Base-by-base conservation (phyloP, 2,329 filamentous ascomycete genomes). In the Ceratocystis smalleyi region DNA sequence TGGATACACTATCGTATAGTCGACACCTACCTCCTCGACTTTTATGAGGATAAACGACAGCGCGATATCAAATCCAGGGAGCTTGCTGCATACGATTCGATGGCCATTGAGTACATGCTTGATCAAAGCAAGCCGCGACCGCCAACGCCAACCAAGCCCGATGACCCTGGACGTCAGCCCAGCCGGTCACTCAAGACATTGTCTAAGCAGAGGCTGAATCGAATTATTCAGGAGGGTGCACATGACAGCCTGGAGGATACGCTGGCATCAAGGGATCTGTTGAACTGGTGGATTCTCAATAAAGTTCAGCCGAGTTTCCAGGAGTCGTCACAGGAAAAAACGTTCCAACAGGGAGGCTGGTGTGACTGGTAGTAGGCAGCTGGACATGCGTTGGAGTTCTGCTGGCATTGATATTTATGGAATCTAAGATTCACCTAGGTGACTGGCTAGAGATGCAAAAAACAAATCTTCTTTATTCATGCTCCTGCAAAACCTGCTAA, bases 161-260 rank as follows among this genome's bases (percentile, higher is more conserved):
- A 43, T 63, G 62, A 10, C 35, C 59, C 32, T 12, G 43, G 43
- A 6, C 30, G 57, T 35, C 66, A 62, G 65, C 69, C 57, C 67
- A 70, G 32, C 66, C 72, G 77, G 64, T 74, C 71, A 51, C 70
- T 80, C 57, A 79, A 78, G 68, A 71, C 67, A 0, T 69, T 79
- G 30, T 68, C 74, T 0, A 68, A 69, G 5, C 70, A 72, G 45
- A 70, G 75, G 24, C 71, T 80, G 1, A 69, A 71, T 12, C 71
- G 74, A n/a, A 64, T 69, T 1, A 78, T 80, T 30, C 78, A 76
- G 65, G 67, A 70, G 7, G 71, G 70, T 2, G 70, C 69, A 7
- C 76, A 78, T 63, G 75, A 78, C 67, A 78, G 75, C 63, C 57
- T 77, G 17, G 76, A 79, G 67, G 77, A 79, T 66, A 76, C 77